Evolutionary conservation across 177 flowering plant genomes (phyloP).

Genomic region (Tripterygium wilfordii): DNA sequence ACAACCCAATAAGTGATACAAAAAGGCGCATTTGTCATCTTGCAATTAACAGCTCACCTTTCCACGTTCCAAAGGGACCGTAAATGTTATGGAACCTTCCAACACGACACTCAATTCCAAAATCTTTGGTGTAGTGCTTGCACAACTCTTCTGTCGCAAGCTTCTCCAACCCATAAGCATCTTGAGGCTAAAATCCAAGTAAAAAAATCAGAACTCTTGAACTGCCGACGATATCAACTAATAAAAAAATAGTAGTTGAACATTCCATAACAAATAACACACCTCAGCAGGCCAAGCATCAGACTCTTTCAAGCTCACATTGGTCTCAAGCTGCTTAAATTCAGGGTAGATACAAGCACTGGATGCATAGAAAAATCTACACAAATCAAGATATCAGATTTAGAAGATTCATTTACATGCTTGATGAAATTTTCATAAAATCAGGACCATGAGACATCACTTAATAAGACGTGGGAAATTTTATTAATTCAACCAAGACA

Average conservation of each 20-base stretch:
- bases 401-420: no score
- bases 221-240: no score
- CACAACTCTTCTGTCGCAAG: constrained; percentile 94
- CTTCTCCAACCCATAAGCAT: constrained; percentile 97
- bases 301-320: constrained; percentile 97
- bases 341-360: constrained; percentile 99
- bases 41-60: constrained; percentile 51
- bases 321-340: constrained; percentile 95
- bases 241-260: neutral
- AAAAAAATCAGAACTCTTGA: constrained; percentile 4
- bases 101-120: constrained; percentile 89
- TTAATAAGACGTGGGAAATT: no score
- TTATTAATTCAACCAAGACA: no score
- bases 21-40: neutral
- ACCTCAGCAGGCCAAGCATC: constrained; percentile 99
- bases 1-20: neutral
- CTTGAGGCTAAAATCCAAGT: constrained; percentile 73
- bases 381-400: constrained; percentile 3
- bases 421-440: no score
- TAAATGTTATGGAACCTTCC: constrained; percentile 98
- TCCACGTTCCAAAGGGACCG: constrained; percentile 98
- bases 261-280: constrained; percentile 11
- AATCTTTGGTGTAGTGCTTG: constrained; percentile 94
- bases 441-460: no score
- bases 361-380: constrained; percentile 92